Base-by-base conservation (phyloP, 768 basidiomycete species). In the Crucibulum laeve region DNA sequence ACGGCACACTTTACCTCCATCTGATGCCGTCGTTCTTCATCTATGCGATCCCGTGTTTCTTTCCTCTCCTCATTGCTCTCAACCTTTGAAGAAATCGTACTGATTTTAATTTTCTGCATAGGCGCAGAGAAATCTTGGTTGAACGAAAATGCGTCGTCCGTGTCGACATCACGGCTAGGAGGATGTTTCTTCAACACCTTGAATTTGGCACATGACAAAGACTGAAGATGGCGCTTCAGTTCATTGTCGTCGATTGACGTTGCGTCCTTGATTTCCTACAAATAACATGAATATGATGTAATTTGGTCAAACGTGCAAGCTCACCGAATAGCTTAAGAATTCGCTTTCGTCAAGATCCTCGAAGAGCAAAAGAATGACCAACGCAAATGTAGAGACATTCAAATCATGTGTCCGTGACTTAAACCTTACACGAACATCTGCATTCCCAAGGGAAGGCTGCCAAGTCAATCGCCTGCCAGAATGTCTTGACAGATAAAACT, bases 151-250 rank as follows among this genome's bases (percentile, higher is more conserved):
- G 79, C 71, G 61, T 99, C 96, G 8, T 67, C 69, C 0, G 70
- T 52, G 40, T 81, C 66, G 28, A 99, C 76, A 17, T 98, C 94
- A 32, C 94, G 79, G 6, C 91, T 80, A 30, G 87, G 79, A 0
- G 95, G 96, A 47, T 86, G 83, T 56, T 98, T 98, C 64, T 84
- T 91, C 50, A 99, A 64, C 22, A 99, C 72, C 55, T 93, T 93
- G 70, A 75, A 92, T 60, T 93, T 98, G 7, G 88, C 92, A 57
- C 95, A 97, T 0, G 96, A 94, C 18, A 99, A 74, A 0, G 95
- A 93, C 58, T 99, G 96, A 2, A 99, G 75, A 52, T 92, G 87
- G n/a, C 96, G 85, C 57, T 86, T 82, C 2, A 98, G 74, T 45
- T 98, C 94, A 0, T 48, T 48, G 15, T 91, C 82, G 0, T 81